These are phyloP conservation scores for Epicoccum sorghinum DNA, from an alignment of 2,329 filamentous ascomycete genomes.

Conservation along the genomic window DNA sequence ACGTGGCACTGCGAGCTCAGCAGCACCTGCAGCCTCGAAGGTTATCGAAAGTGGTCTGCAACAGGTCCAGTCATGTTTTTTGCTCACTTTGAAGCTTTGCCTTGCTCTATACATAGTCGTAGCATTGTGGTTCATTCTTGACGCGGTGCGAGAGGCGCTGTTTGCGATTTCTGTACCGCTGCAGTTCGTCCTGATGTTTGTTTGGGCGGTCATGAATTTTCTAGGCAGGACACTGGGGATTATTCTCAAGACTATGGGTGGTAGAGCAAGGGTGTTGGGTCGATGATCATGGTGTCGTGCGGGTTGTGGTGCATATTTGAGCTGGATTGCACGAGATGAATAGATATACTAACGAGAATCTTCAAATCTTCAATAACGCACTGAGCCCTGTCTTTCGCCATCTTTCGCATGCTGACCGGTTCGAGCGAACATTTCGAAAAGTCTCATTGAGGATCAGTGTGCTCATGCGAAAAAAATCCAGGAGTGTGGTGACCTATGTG, in stretches of 20 bases:
- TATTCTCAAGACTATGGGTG: not conserved
- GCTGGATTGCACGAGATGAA: not conserved
- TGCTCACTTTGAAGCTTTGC: slow-evolving; percentile 25
- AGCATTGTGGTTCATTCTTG: slow-evolving; percentile 38
- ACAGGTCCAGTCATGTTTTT: slow-evolving; percentile 24
- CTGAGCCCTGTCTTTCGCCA: no score
- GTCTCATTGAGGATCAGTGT: no score
- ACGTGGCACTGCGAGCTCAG: not conserved
- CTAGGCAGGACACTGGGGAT: not conserved
- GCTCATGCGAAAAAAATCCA: no score
- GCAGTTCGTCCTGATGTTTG: slow-evolving; percentile 13
- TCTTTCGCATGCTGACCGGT: no score
- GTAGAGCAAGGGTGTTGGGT: not conserved
- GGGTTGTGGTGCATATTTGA: not conserved
- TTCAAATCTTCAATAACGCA: no score
- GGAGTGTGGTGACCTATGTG: no score
- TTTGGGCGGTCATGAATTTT: slow-evolving; percentile 18
- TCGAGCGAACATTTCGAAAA: no score
- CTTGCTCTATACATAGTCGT: slow-evolving; percentile 32
- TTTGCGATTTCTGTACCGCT: slow-evolving; percentile 34
- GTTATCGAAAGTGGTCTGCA: slow-evolving; percentile 31
- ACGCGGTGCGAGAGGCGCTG: slow-evolving; percentile 33
- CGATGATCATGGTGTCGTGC: not conserved
- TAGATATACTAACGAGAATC: no score
- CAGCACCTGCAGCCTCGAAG: not conserved